These are phyloP conservation scores for Trichomonas tenax DNA, from an alignment of 208 protist species.

Conservation along the genomic window DNA sequence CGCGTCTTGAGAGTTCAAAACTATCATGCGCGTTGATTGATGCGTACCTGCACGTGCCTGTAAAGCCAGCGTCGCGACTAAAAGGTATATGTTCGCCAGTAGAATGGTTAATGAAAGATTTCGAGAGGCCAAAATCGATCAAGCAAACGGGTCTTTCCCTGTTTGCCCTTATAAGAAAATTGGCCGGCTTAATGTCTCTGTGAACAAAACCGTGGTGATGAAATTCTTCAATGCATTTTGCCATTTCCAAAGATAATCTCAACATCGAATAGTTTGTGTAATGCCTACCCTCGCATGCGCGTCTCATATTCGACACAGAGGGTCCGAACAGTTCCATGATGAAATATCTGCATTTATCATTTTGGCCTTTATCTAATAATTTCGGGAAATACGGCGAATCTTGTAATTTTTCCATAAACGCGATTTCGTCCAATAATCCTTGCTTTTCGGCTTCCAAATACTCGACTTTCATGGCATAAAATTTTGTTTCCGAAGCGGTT, in stretches of 20 bases:
- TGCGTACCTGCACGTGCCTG: neutral
- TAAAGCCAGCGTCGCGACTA: neutral
- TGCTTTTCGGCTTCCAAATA: neutral
- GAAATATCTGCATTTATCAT: neutral
- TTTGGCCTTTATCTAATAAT: neutral
- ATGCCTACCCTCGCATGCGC: neutral
- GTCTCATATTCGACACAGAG: neutral
- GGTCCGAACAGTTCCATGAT: neutral
- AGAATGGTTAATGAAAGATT: neutral
- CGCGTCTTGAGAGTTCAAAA: neutral
- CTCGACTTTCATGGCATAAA: constrained; percentile 16
- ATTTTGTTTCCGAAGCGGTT: neutral
- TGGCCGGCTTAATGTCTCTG: neutral
- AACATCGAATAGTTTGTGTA: neutral
- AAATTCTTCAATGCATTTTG: constrained; percentile 8
- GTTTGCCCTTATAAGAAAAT: neutral
- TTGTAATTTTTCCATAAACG: neutral
- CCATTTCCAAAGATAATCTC: neutral
- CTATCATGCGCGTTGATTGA: neutral
- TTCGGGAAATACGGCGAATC: neutral
- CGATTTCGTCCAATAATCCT: neutral
- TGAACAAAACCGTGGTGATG: neutral
- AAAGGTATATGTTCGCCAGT: neutral
- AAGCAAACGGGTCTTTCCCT: neutral
- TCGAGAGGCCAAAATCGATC: neutral